Conservation (phyloP, 148 eudicot genomes). For the Chenopodium album region DNA sequence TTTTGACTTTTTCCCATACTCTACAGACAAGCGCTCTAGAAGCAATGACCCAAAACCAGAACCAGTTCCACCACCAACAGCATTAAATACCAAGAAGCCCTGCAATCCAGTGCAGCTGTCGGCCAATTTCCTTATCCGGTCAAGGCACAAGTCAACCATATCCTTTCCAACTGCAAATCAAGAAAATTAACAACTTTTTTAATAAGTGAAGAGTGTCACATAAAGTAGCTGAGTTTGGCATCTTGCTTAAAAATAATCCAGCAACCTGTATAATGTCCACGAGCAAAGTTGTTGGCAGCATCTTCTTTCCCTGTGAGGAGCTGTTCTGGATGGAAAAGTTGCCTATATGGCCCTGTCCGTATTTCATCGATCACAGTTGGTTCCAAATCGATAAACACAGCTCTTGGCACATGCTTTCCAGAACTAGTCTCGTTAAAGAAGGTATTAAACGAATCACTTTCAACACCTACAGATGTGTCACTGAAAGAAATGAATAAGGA, state of each 20-base stretch:
- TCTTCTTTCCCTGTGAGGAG: constrained; percentile 41
- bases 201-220: background rate
- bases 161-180: constrained; percentile 38
- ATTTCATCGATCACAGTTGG: constrained; percentile 45
- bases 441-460: constrained; percentile 41
- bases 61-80: constrained; percentile 45
- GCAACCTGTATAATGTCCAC: constrained; percentile 41
- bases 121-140: constrained; percentile 38
- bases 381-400: constrained; percentile 39
- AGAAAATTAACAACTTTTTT: background rate
- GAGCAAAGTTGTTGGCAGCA: constrained; percentile 42
- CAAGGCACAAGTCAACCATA: constrained; percentile 40
- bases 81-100: constrained; percentile 42
- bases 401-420: constrained; percentile 42
- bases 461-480: constrained; percentile 32
- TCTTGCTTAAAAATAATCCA: background rate
- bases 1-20: constrained; percentile 41
- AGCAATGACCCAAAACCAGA: constrained; percentile 45
- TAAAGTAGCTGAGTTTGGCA: background rate
- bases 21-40: constrained; percentile 38
- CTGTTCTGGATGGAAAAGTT: constrained; percentile 42
- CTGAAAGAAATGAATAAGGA: constrained; percentile 19
- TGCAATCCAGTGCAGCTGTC: constrained; percentile 42
- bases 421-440: constrained; percentile 41
- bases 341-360: constrained; percentile 37